These are phyloP conservation scores for Tylopilus orsonianus DNA, from an alignment of 1,284 basidiomycete species.

Conservation along the genomic window DNA sequence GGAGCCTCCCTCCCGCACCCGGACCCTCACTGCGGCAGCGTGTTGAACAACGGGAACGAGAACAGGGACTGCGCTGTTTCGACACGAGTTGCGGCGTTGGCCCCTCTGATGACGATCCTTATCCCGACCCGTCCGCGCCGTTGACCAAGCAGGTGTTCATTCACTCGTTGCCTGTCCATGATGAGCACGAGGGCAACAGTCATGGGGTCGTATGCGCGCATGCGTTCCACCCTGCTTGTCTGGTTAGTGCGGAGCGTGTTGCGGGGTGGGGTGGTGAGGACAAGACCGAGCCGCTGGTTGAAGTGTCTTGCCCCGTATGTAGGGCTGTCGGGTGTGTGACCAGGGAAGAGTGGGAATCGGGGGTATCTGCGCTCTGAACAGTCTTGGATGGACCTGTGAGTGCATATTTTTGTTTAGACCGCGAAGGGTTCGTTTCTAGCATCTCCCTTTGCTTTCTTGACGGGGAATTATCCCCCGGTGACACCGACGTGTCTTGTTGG, in stretches of 20 bases:
- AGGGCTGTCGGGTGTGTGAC: slow-evolving; percentile 56
- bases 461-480: neutral
- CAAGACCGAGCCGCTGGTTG: slow-evolving; percentile 41
- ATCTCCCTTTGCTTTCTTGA: neutral
- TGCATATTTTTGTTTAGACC: slow-evolving; percentile 4
- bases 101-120: slow-evolving; percentile 73
- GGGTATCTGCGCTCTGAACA: slow-evolving; percentile 34
- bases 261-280: slow-evolving; percentile 57
- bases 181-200: neutral
- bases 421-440: neutral
- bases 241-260: slow-evolving; percentile 73
- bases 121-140: slow-evolving; percentile 34
- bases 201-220: slow-evolving; percentile 51
- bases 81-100: slow-evolving; percentile 72
- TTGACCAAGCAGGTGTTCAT: slow-evolving; percentile 48
- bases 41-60: slow-evolving; percentile 66
- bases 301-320: slow-evolving; percentile 71
- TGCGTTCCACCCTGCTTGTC: slow-evolving; percentile 65
- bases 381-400: neutral
- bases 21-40: slow-evolving; percentile 67
- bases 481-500: slow-evolving; percentile 8
- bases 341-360: slow-evolving; percentile 60
- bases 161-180: slow-evolving; percentile 21
- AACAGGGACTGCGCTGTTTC: slow-evolving; percentile 65
- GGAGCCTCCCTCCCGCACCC: slow-evolving; percentile 53